These are phyloP conservation scores for Vigna mungo DNA, from an alignment of 306 rosid species.

Conservation along the genomic window DNA sequence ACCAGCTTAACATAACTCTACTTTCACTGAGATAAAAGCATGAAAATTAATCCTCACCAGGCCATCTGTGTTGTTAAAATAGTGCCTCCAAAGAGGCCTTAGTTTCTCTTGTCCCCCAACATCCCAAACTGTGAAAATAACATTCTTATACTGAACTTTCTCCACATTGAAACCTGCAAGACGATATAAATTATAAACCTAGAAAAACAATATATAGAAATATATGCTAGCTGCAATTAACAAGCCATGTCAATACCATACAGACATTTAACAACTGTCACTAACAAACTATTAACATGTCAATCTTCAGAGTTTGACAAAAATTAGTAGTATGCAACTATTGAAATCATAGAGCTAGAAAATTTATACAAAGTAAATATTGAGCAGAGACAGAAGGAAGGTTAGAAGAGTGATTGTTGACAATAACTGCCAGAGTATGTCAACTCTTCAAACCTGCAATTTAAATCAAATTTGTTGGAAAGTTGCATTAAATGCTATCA, in stretches of 20 bases:
- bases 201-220: slow-evolving; percentile 11
- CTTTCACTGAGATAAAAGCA: slow-evolving; percentile 1
- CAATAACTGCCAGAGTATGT: background rate
- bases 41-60: slow-evolving; percentile 59
- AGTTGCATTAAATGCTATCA: too few species aligned
- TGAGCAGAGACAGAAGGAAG: background rate
- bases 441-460: too few species aligned
- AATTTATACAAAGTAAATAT: background rate
- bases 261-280: background rate
- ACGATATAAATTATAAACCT: slow-evolving; percentile 30
- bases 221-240: slow-evolving; percentile 1
- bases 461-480: too few species aligned
- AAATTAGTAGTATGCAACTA: background rate
- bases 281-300: background rate
- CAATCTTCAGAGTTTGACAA: background rate
- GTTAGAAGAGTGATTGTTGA: background rate
- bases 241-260: background rate
- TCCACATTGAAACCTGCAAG: slow-evolving; percentile 92
- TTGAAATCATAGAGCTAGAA: background rate
- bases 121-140: slow-evolving; percentile 96
- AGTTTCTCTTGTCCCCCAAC: slow-evolving; percentile 97
- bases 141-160: slow-evolving; percentile 98
- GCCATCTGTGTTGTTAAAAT: slow-evolving; percentile 92
- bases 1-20: background rate
- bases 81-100: slow-evolving; percentile 99